These are phyloP conservation scores for Penicillium canariense DNA, from an alignment of 495 filamentous ascomycete species.

Conservation along the genomic window DNA sequence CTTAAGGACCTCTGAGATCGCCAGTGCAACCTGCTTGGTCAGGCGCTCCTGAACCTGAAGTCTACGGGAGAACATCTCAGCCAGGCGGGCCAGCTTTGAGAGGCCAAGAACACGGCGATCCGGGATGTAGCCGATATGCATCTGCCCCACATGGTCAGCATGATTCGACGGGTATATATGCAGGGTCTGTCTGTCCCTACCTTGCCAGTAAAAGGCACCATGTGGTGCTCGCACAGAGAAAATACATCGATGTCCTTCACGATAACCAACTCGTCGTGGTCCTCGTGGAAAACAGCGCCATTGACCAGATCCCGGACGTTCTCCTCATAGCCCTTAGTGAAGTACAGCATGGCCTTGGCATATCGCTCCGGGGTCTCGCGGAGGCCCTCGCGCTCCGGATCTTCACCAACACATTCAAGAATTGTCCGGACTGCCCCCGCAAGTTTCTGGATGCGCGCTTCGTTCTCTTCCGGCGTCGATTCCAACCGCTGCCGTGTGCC, in stretches of 20 bases:
- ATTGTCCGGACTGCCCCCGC: constrained; percentile 85
- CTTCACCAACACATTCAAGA: constrained; percentile 93
- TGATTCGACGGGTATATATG: constrained; percentile 11
- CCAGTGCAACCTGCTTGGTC: constrained; percentile 94
- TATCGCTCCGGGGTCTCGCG: constrained; percentile 85
- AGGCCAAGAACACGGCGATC: constrained; percentile 83
- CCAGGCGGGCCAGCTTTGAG: constrained; percentile 91
- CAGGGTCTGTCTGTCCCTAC: constrained; percentile 40
- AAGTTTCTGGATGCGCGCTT: constrained; percentile 70
- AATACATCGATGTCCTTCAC: constrained; percentile 98
- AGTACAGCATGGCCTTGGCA: constrained; percentile 95
- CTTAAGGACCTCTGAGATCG: constrained; percentile 86
- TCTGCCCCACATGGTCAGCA: constrained; percentile 49
- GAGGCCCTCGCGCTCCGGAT: constrained; percentile 87
- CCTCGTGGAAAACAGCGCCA: constrained; percentile 92
- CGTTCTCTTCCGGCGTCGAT: constrained; percentile 69
- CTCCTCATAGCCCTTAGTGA: constrained; percentile 98
- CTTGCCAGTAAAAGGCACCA: constrained; percentile 95
- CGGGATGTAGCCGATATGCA: constrained; percentile 99
- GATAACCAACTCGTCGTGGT: constrained; percentile 95
- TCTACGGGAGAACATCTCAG: constrained; percentile 92
- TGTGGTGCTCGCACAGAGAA: constrained; percentile 94
- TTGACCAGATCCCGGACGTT: constrained; percentile 92
- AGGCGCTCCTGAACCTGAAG: constrained; percentile 94
- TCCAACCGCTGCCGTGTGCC: constrained; percentile 81